Percentiles rank a stretch among this genome's conserved stretches.
These are phyloP conservation scores for Alternaria sp. DNA, from an alignment of 2,329 filamentous ascomycete genomes.

Conservation along the genomic window DNA sequence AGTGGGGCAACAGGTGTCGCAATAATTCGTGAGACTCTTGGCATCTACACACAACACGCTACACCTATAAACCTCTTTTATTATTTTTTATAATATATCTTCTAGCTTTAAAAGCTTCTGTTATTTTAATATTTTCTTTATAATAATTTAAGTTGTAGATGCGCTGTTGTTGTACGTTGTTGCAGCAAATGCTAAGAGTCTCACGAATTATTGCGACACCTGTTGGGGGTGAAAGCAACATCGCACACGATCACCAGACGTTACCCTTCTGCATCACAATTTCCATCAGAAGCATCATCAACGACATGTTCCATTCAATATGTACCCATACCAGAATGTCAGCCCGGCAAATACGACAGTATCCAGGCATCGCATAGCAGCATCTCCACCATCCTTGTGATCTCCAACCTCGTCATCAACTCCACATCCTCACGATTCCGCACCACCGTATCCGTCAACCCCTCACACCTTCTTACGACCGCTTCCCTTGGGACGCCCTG, in stretches of 20 bases:
- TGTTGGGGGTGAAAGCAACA: background rate
- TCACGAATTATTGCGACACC: too few relatives aligned
- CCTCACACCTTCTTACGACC: background rate
- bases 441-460: background rate
- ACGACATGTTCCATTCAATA: background rate
- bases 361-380: background rate
- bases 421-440: background rate
- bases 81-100: too few relatives aligned
- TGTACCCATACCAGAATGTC: background rate
- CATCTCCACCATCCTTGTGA: background rate
- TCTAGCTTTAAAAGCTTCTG: too few relatives aligned
- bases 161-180: too few relatives aligned
- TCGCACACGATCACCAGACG: background rate
- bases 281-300: too few relatives aligned
- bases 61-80: too few relatives aligned
- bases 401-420: background rate
- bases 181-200: too few relatives aligned
- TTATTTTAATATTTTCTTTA: too few relatives aligned
- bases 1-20: too few relatives aligned
- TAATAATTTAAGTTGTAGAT: too few relatives aligned
- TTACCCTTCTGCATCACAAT: background rate
- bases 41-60: too few relatives aligned
- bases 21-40: too few relatives aligned
- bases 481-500: background rate
- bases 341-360: background rate